phyloP scores from a whole-genome alignment of 352 stramenopile genomes.

The Phytopythium kandeliae region DNA sequence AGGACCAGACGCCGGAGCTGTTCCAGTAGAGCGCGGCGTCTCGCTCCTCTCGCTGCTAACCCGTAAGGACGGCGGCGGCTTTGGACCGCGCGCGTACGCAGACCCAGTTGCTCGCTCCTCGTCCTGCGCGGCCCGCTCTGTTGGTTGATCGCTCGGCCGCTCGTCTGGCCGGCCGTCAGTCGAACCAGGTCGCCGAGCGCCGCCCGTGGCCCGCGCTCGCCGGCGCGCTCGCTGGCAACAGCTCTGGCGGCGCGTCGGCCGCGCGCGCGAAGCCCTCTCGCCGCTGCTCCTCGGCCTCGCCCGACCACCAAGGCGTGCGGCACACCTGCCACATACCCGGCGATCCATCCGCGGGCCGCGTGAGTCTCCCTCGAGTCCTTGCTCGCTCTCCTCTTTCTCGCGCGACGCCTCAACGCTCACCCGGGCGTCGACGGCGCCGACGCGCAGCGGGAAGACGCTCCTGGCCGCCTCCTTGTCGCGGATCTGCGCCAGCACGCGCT shows the following conservation, averaged over 20 bases:
- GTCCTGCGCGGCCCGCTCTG: no score
- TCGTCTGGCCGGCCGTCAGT: conserved; percentile 13
- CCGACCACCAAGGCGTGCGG: conserved; percentile 36
- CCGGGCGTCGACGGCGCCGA: conserved; percentile 17
- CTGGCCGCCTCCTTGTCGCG: conserved; percentile 17
- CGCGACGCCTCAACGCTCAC: conserved; percentile 10
- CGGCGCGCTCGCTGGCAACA: neutral
- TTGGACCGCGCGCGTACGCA: neutral
- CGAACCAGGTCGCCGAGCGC: conserved; percentile 46
- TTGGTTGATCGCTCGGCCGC: neutral
- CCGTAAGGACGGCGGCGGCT: no score
- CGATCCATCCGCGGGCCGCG: no score
- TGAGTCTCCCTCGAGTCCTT: no score
- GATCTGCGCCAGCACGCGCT: conserved; percentile 18
- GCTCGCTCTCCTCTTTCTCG: no score
- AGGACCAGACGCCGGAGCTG: conserved; percentile 82
- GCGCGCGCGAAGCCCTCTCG: conserved; percentile 10
- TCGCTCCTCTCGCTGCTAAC: no score
- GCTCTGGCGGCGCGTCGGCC: neutral
- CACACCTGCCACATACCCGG: conserved; percentile 11
- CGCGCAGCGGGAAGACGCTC: conserved; percentile 12
- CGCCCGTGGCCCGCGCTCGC: conserved; percentile 22
- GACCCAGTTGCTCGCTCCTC: no score
- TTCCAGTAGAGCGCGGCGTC: conserved; percentile 50
- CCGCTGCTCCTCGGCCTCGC: conserved; percentile 23